These are phyloP conservation scores for Ceratobasidium sp. DNA, from an alignment of 1,284 basidiomycete species.

Conservation along the genomic window DNA sequence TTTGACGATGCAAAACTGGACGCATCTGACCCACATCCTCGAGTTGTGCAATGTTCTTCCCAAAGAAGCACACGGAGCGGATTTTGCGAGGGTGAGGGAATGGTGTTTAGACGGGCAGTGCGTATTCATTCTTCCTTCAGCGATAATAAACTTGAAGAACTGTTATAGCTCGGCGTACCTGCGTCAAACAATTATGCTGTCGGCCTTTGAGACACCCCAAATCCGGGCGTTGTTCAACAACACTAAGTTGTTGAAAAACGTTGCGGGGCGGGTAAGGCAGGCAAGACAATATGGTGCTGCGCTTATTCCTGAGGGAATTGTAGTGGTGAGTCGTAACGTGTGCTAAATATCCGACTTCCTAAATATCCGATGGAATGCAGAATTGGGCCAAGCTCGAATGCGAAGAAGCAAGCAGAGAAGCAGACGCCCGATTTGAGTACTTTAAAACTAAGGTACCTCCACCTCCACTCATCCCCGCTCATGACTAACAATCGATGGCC, in stretches of 20 bases:
- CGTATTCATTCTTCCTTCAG: slow-evolving; percentile 57
- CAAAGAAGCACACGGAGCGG: slow-evolving; percentile 91
- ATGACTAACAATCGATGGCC: neutral
- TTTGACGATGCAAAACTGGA: slow-evolving; percentile 99
- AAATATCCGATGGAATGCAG: slow-evolving; percentile 58
- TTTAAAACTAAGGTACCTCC: slow-evolving; percentile 90
- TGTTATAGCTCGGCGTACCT: slow-evolving; percentile 77
- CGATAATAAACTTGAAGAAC: slow-evolving; percentile 7
- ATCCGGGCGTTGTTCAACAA: slow-evolving; percentile 83
- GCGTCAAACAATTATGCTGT: slow-evolving; percentile 91
- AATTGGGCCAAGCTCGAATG: slow-evolving; percentile 84
- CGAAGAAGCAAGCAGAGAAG: slow-evolving; percentile 79
- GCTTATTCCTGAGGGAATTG: slow-evolving; percentile 81
- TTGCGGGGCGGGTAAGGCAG: slow-evolving; percentile 84
- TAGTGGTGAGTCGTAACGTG: slow-evolving; percentile 69
- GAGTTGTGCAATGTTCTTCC: slow-evolving; percentile 79
- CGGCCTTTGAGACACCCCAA: slow-evolving; percentile 92
- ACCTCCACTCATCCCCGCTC: too few species aligned
- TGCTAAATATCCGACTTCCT: neutral
- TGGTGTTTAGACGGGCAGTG: slow-evolving; percentile 97
- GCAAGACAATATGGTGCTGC: slow-evolving; percentile 79
- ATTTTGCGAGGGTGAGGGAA: slow-evolving; percentile 96
- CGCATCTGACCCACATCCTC: slow-evolving; percentile 68
- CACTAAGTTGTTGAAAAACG: slow-evolving; percentile 74
- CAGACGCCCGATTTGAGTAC: slow-evolving; percentile 87